Evolutionary conservation across 2,329 filamentous ascomycete species (phyloP).

Genomic region (Huntiella abstrusa): DNA sequence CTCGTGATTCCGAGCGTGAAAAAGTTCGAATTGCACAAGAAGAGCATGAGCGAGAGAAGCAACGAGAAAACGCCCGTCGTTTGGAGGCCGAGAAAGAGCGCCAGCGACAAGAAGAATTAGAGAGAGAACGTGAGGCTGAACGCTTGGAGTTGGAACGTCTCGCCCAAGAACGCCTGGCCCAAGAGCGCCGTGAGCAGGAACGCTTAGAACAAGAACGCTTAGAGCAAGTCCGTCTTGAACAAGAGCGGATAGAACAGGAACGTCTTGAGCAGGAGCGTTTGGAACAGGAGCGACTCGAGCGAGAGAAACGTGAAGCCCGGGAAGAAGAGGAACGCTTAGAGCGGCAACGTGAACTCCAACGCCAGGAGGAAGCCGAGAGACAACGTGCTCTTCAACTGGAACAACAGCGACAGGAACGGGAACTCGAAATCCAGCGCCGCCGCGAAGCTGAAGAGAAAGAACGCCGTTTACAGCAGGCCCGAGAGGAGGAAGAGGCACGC

Average conservation of each 20-base stretch:
- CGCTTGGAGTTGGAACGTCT: conserved; percentile 2
- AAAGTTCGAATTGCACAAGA: conserved; percentile 42
- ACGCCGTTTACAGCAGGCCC: not conserved
- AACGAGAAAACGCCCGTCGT: conserved; percentile 26
- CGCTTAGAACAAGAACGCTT: not conserved
- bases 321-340: conserved; percentile 9
- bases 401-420: conserved; percentile 2
- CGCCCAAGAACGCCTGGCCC: not conserved
- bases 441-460: not conserved
- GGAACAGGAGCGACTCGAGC: not conserved
- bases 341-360: conserved; percentile 10
- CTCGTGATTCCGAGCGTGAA: conserved; percentile 49
- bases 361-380: conserved; percentile 12
- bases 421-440: not conserved
- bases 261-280: conserved; percentile 1
- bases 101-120: conserved; percentile 6
- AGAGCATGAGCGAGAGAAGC: conserved; percentile 31
- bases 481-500: not conserved
- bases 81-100: conserved; percentile 13
- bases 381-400: conserved; percentile 1
- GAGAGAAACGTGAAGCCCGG: conserved; percentile 12
- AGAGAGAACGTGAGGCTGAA: conserved; percentile 3
- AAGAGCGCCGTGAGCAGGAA: not conserved
- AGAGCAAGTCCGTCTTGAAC: not conserved
- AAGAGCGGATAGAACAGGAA: not conserved